Base-by-base conservation (phyloP, 148 eudicot genomes). In the Fagopyrum homotropicum region DNA sequence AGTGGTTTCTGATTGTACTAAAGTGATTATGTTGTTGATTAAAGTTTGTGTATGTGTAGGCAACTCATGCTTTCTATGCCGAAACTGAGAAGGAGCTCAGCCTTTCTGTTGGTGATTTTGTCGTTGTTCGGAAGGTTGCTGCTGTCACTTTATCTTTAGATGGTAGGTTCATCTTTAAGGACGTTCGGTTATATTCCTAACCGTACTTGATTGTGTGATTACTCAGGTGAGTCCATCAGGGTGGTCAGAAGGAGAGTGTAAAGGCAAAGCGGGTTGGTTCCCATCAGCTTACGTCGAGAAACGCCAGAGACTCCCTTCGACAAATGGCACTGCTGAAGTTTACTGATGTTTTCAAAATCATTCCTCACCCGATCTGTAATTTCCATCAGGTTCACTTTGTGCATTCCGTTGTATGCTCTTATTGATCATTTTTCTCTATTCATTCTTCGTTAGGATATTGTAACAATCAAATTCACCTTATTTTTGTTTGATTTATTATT, bases 211-310 rank as follows among this genome's bases (percentile, higher is more conserved):
- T 9, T 43, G 71, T 40, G 15, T 43, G 46, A 66, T 14, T 66
- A 66, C 71, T 71, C 84, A 93, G 98, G 92, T 87, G 72, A 91
- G 80, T 61, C 80, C 87, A 57, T 80, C 90, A 2, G 98, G 98
- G 49, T 93, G 98, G 97, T 89, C 93, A 35, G 98, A 93, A 85
- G 98, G 98, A 73, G 98, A 93, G 84, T 88, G 95, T 83, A 89
- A 85, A 76, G 98, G 97, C 50, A 89, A 84, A 80, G 86, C 97
- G 17, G 98, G 98, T 8, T 93, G 98, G 98, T 93, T 93, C 87
- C 98, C 98, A 16, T 87, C 93, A 9, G 89, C 86, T 16, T 90
- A 82, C 76, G 93, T 91, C 5, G 93, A 89, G 84, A 89, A 82
- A 63, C 93, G 97, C 64, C 88, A 78, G 50, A 91, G 98, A 72